Evolutionary conservation across 257 asterid genomes (phyloP).

Genomic region (Knoxia roxburghii): DNA sequence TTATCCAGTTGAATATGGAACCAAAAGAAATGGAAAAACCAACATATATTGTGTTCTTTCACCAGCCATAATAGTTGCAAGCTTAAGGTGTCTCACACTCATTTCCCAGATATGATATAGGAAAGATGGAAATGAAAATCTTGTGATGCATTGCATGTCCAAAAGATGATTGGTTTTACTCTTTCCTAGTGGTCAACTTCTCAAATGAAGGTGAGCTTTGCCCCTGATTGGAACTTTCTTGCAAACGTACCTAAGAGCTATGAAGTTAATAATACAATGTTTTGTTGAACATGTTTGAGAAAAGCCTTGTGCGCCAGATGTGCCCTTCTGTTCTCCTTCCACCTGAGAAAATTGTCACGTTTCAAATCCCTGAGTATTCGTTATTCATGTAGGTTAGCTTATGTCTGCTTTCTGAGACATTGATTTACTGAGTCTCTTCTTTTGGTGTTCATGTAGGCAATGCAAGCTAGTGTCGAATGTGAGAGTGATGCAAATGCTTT

Average conservation of each 20-base stretch:
- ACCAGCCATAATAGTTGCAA: neutral
- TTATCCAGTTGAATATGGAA: slow-evolving; percentile 1
- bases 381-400: neutral
- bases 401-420: slow-evolving; percentile 1
- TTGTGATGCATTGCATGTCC: neutral
- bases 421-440: neutral
- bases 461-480: slow-evolving; percentile 62
- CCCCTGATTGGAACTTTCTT: neutral
- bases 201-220: neutral
- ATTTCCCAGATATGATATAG: neutral
- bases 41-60: neutral
- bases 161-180: no score
- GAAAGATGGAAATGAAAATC: neutral
- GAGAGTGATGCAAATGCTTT: slow-evolving; percentile 34
- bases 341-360: neutral
- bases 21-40: neutral
- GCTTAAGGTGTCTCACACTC: neutral
- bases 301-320: neutral
- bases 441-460: slow-evolving; percentile 44
- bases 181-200: neutral
- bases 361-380: neutral
- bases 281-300: neutral
- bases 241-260: neutral
- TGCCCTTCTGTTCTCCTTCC: neutral
- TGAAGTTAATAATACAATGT: neutral